These are phyloP conservation scores for Globisporangium recalcitrans DNA, from an alignment of 352 stramenopile genomes.

Conservation along the genomic window DNA sequence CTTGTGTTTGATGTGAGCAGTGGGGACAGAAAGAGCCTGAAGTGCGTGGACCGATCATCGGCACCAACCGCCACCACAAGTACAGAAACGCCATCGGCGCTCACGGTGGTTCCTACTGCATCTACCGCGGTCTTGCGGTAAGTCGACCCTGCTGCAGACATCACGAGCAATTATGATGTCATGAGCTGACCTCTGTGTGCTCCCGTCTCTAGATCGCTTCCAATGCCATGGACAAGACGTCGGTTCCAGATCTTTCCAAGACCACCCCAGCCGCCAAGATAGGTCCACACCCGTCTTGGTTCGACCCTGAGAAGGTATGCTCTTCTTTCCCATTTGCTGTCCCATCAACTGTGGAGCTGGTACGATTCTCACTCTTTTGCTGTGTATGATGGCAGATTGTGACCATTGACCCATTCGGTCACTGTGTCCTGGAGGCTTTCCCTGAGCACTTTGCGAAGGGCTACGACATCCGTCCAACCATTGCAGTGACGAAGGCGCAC, in stretches of 20 bases:
- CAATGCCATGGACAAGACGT: conserved; percentile 62
- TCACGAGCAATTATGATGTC: neutral
- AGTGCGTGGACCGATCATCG: conserved; percentile 92
- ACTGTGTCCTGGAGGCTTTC: conserved; percentile 86
- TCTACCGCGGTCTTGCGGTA: conserved; percentile 97
- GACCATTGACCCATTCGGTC: conserved; percentile 75
- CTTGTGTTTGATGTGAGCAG: conserved; percentile 30
- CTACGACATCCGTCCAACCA: conserved; percentile 98
- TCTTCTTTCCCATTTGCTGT: neutral
- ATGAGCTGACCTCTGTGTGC: neutral
- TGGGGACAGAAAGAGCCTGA: conserved; percentile 91
- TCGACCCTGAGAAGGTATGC: conserved; percentile 89
- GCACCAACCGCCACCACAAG: conserved; percentile 92
- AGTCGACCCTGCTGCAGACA: conserved; percentile 10
- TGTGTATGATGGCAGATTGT: conserved; percentile 35
- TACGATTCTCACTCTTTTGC: neutral
- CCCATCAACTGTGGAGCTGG: neutral
- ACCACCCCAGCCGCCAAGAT: conserved; percentile 97
- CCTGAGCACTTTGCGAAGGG: conserved; percentile 94
- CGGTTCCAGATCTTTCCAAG: conserved; percentile 79
- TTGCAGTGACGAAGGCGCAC: conserved; percentile 95
- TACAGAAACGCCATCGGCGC: conserved; percentile 98
- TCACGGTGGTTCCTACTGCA: conserved; percentile 97
- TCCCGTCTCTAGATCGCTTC: conserved; percentile 39
- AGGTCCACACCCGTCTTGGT: conserved; percentile 94